Base-by-base conservation (phyloP, 495 filamentous ascomycete species). In the Aspergillus baeticus region DNA sequence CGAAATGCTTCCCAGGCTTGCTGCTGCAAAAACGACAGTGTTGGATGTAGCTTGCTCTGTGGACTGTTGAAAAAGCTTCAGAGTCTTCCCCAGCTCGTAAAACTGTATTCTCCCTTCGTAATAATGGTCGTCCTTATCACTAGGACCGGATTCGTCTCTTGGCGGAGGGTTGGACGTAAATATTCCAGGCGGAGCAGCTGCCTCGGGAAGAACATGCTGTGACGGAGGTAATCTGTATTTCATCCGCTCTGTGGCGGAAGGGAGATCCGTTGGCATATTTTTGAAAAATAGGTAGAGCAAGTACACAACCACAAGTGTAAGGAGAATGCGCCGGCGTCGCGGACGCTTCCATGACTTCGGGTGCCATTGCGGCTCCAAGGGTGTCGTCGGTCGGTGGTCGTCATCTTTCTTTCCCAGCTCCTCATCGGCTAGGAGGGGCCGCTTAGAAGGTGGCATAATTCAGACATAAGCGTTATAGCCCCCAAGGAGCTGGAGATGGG, bases 351-450 rank as follows among this genome's bases (percentile, higher is more conserved):
- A 72, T 37, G 57, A 58, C 23, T 64, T 65, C 54, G 69, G 57
- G 14, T 68, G 55, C 35, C 67, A 60, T 35, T 65, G 57, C 45
- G 61, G 64, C 20, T 54, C 35, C 43, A 52, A 55, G 26, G 61
- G 62, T 20, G 57, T 58, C 33, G 56, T 59, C 5, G 71, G 74
- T 50, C 73, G 78, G 64, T 82, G 81, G 61, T 87, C 85, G 64
- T 88, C 85, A 64, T 87, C 78, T 55, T 81, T 83, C 72, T 87
- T 87, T 43, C 84, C 85, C n/a, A 86, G 77, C 75, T 88, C 85
- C 70, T 84, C 84, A 67, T 88, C 85, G 44, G 65, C 75, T 14
- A 74, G 63, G 55, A 81, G 74, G 5, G 78, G 63, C 64, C 76
- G 74, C 52, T 68, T 75, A 58, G 71, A 59, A 53, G 72, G 69